phyloP scores from a whole-genome alignment of 345 rosid genomes.

The Kandelia obovata region DNA sequence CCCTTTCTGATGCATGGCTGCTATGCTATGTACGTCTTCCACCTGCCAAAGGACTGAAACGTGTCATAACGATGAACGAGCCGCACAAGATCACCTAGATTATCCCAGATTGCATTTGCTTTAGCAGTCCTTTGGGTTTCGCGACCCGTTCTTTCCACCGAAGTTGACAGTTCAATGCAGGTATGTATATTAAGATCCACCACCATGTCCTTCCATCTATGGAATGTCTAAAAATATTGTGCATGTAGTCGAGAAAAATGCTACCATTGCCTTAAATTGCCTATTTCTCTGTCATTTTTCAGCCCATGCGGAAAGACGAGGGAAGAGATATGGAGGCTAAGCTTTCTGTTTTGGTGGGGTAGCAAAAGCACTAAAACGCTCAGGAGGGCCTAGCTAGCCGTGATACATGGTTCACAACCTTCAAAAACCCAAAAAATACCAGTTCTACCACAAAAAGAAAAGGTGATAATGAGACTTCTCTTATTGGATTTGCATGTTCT shows the following conservation, averaged over 20 bases:
- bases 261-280: not conserved
- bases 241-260: not conserved
- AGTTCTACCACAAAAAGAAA: constrained; percentile 13
- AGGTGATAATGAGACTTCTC: constrained; percentile 8
- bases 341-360: constrained; percentile 32
- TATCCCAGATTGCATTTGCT: not conserved
- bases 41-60: too few species aligned
- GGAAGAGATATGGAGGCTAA: not conserved
- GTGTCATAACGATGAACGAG: too few species aligned
- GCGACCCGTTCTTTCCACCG: not conserved
- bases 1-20: too few species aligned
- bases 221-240: not conserved
- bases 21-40: constrained; percentile 1
- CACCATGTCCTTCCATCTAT: not conserved
- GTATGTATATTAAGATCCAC: not conserved
- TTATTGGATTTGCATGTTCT: constrained; percentile 23
- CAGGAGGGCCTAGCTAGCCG: not conserved
- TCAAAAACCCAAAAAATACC: constrained; percentile 13
- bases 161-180: constrained; percentile 8
- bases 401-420: constrained; percentile 24
- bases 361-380: constrained; percentile 27
- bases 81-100: not conserved
- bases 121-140: not conserved
- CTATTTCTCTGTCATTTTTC: not conserved
- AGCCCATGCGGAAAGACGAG: not conserved